A percentile compares a stretch with the other conserved stretches of the same genome.
Evolutionary conservation across 257 asterid species (phyloP).

Genomic region (Solanum clarkiae): DNA sequence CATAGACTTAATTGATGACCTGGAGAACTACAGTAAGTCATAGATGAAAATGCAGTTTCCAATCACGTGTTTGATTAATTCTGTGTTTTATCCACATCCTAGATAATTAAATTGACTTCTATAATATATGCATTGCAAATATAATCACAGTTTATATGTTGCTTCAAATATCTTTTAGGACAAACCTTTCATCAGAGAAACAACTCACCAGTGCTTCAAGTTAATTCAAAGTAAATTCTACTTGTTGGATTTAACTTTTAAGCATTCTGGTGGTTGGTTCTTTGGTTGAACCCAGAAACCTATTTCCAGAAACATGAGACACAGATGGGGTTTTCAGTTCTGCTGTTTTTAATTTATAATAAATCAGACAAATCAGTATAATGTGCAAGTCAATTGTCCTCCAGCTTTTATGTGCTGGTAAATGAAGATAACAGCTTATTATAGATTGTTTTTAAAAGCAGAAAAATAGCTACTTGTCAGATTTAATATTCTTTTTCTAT

Average conservation of each 20-base stretch:
- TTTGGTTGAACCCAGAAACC: not conserved
- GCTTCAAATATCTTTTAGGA: not conserved
- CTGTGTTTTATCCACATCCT: not conserved
- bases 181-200: not conserved
- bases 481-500: not conserved
- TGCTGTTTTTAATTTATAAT: not conserved
- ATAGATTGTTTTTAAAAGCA: not conserved
- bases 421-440: not conserved
- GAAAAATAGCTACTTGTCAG: not conserved
- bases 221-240: not conserved
- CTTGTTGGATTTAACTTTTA: not conserved
- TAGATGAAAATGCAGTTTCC: not conserved
- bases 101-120: not conserved
- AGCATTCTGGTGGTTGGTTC: not conserved
- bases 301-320: not conserved
- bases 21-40: constrained; percentile 40
- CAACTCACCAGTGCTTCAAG: not conserved
- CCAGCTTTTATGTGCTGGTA: not conserved
- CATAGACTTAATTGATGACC: constrained; percentile 18
- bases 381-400: not conserved
- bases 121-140: not conserved
- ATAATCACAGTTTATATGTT: not conserved
- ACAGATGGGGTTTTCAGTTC: not conserved
- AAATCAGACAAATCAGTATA: not conserved
- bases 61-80: not conserved